Evolutionary conservation across 1,284 basidiomycete species (phyloP).

Genomic region (Rhodotorula sp.): DNA sequence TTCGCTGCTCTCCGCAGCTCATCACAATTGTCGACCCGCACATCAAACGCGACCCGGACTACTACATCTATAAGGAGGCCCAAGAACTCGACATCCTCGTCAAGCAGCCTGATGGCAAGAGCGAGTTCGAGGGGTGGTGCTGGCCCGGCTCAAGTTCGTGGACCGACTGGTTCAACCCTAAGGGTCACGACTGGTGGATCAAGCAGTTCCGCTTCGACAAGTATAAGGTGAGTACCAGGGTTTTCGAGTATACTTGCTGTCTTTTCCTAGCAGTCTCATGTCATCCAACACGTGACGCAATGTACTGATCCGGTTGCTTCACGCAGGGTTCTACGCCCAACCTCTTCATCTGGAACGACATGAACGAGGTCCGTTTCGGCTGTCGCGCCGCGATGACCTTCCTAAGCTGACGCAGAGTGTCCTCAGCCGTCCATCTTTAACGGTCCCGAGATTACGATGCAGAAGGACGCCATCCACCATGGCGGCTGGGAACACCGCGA

Average conservation of each 20-base stretch:
- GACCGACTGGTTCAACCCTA: slow-evolving; percentile 96
- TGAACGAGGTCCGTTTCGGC: slow-evolving; percentile 77
- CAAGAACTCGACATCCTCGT: slow-evolving; percentile 76
- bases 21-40: slow-evolving; percentile 97
- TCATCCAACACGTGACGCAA: too few species aligned
- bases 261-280: neutral
- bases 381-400: too few species aligned
- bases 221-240: slow-evolving; percentile 49
- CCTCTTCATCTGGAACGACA: slow-evolving; percentile 96
- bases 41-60: slow-evolving; percentile 75
- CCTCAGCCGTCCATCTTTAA: slow-evolving; percentile 90
- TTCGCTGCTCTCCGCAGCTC: slow-evolving; percentile 60
- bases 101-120: slow-evolving; percentile 70
- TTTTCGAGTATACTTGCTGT: neutral
- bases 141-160: slow-evolving; percentile 94
- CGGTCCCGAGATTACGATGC: slow-evolving; percentile 97
- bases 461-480: slow-evolving; percentile 85
- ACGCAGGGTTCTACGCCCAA: slow-evolving; percentile 61
- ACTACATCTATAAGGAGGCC: slow-evolving; percentile 83
- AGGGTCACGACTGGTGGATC: slow-evolving; percentile 87
- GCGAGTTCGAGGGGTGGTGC: slow-evolving; percentile 96
- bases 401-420: slow-evolving; percentile 3
- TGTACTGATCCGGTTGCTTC: neutral
- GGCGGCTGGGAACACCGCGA: slow-evolving; percentile 98
- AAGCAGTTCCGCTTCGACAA: slow-evolving; percentile 68